A percentile compares a stretch with the other conserved stretches of the same genome.
Evolutionary conservation across 1,284 basidiomycete genomes (phyloP).

Genomic region (Pseudomicrostroma phylloplanum): DNA sequence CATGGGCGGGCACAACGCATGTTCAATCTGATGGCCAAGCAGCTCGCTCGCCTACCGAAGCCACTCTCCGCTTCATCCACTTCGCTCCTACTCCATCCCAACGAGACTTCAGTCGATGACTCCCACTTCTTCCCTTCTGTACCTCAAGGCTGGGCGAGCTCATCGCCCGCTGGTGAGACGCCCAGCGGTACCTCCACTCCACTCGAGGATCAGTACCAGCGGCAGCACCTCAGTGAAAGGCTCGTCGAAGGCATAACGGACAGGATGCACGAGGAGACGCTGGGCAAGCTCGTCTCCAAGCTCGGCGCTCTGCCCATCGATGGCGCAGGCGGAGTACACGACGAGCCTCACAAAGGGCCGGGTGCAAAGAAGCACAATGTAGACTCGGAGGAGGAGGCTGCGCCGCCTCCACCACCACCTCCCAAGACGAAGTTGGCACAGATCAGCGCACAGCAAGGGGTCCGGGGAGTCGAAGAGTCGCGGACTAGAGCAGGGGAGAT

Average conservation of each 20-base stretch:
- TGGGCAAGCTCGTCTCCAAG: constrained; percentile 27
- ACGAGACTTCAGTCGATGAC: constrained; percentile 9
- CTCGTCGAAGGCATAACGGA: constrained; percentile 24
- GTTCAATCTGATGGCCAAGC: constrained; percentile 11
- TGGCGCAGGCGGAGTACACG: constrained; percentile 12
- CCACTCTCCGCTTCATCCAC: constrained; percentile 3
- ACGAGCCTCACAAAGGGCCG: constrained; percentile 4
- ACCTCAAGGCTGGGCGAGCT: constrained; percentile 7
- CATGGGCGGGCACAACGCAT: constrained; percentile 9
- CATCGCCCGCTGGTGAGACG: not conserved
- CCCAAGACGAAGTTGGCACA: constrained; percentile 4
- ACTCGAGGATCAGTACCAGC: not conserved
- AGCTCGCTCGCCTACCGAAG: constrained; percentile 12
- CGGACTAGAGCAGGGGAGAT: no score
- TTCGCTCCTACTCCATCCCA: constrained; percentile 4
- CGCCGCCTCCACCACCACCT: constrained; percentile 15
- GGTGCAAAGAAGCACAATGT: no score
- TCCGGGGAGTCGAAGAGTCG: no score
- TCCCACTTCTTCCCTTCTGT: constrained; percentile 11
- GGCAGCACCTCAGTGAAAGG: constrained; percentile 15
- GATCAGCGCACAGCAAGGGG: not conserved
- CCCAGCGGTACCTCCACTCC: not conserved
- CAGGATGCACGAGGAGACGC: constrained; percentile 20
- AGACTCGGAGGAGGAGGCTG: constrained; percentile 4
- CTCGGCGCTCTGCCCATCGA: constrained; percentile 35